These are phyloP conservation scores for Ziziphus jujuba DNA, from an alignment of 306 rosid species.

Conservation along the genomic window DNA sequence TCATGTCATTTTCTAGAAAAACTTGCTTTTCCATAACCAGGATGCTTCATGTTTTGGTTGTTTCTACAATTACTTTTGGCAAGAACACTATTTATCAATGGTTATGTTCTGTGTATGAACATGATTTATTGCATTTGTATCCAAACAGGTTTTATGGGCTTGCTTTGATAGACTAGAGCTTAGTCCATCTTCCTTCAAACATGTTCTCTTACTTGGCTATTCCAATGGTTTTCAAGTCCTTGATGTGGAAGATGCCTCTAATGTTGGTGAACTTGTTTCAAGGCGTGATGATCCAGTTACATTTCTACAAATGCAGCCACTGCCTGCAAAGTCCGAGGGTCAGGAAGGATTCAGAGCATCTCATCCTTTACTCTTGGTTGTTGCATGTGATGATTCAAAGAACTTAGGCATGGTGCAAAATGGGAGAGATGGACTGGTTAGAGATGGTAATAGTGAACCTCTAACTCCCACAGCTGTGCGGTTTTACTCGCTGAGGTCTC, in stretches of 20 bases:
- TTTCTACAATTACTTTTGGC: background rate
- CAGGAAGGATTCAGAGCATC: constrained; percentile 75
- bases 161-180: constrained; percentile 80
- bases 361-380: constrained; percentile 92
- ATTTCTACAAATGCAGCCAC: constrained; percentile 88
- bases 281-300: constrained; percentile 94
- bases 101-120: constrained; percentile 9
- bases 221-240: constrained; percentile 96
- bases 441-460: constrained; percentile 60
- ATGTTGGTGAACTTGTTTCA: constrained; percentile 75
- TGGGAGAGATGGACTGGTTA: constrained; percentile 46
- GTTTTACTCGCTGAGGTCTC: constrained; percentile 85
- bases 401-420: constrained; percentile 66
- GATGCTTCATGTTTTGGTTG: too few relatives aligned
- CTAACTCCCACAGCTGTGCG: constrained; percentile 82
- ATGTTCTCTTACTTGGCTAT: constrained; percentile 82
- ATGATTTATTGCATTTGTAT: constrained; percentile 21
- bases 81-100: background rate
- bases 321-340: constrained; percentile 56
- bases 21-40: too few relatives aligned
- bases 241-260: constrained; percentile 82
- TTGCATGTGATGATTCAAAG: constrained; percentile 81
- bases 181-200: constrained; percentile 55
- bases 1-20: too few relatives aligned
- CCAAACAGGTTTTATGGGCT: constrained; percentile 86